These are phyloP conservation scores for Serendipita indica DNA, from an alignment of 768 basidiomycete species.

Conservation along the genomic window DNA sequence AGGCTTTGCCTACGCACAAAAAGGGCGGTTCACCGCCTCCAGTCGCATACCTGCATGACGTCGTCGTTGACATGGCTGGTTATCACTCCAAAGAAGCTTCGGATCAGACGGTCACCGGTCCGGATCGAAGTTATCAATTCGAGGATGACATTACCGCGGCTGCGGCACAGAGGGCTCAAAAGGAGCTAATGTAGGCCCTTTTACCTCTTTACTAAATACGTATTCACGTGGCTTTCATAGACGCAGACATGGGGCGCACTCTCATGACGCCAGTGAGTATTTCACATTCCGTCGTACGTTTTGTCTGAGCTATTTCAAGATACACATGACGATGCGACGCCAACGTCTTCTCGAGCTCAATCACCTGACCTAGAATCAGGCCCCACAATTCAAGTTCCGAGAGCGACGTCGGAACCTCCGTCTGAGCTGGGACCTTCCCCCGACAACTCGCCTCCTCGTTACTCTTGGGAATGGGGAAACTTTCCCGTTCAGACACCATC, in stretches of 20 bases:
- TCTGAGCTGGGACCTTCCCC: conserved; percentile 15
- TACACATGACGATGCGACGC: background rate
- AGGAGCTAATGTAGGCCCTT: background rate
- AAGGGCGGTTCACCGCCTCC: conserved; percentile 34
- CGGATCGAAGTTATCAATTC: conserved; percentile 12
- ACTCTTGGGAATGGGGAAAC: conserved; percentile 90
- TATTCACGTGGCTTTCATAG: background rate
- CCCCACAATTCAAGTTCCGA: conserved; percentile 6
- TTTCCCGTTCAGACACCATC: conserved; percentile 71
- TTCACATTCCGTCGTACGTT: too few species aligned
- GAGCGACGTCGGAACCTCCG: conserved; percentile 15
- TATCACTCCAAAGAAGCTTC: conserved; percentile 44
- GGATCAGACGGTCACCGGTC: conserved; percentile 15
- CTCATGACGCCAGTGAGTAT: too few species aligned
- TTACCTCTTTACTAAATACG: background rate
- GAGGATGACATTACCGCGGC: background rate
- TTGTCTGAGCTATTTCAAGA: background rate
- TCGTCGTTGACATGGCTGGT: conserved; percentile 70
- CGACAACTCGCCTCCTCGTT: conserved; percentile 22
- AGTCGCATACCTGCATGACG: conserved; percentile 51
- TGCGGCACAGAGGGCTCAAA: background rate
- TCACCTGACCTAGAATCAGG: background rate
- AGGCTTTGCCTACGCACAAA: conserved; percentile 32
- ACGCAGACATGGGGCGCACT: background rate
- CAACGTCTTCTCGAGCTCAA: conserved; percentile 3